Evolutionary conservation across 176 grass and related monocot genomes (phyloP), one percentile per base, ranked within the genome.

Genomic region (Puccinellia tenuiflora): DNA sequence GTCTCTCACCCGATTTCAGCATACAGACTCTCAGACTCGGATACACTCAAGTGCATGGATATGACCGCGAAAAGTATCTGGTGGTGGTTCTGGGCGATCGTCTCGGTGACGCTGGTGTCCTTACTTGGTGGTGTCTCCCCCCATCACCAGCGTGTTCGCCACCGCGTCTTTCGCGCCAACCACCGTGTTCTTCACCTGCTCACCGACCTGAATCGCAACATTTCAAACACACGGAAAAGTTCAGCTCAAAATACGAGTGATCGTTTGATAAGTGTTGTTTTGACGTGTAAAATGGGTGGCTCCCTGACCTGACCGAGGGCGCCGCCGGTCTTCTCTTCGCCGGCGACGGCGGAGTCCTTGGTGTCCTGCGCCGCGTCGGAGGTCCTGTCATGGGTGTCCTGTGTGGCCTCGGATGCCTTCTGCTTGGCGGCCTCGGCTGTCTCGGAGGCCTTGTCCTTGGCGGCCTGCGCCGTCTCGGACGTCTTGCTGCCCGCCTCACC

Each of bases 161-260:
- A 93, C 91, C 13, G 87, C 85, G 54, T 94, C 91, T 67, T 88
- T 90, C 22, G 91, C 85, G 40, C 88, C 91, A 5, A 46, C 81
- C 24, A 85, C 91, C 35, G 34, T 90, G 68, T 24, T 92, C 89
- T 87, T 92, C 75, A 88, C 88, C 63, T 90, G 85, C 25, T 95
- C 93, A 0, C 85, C 73, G 11, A 85, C 88, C 93, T 95, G 71
- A 3, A 63, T 22, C 25, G 0, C n/a, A 4, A 31, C 52, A 39
- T 12, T 37, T 43, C 14, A 5, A 11, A 45, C 39, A 31, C 9
- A 3, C 0, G 22, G 22, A 17, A n/a, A 70, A 29, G 6, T 17
- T 33, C 13, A 1, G 34, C 15, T 55, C 21, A 22, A 54, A 3
- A 0, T 22, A 54, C 52, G 9, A 0, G 18, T 52, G 6, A 52